phyloP scores from a whole-genome alignment of 1,284 basidiomycete species.

The Phellopilus nigrolimitatus region DNA sequence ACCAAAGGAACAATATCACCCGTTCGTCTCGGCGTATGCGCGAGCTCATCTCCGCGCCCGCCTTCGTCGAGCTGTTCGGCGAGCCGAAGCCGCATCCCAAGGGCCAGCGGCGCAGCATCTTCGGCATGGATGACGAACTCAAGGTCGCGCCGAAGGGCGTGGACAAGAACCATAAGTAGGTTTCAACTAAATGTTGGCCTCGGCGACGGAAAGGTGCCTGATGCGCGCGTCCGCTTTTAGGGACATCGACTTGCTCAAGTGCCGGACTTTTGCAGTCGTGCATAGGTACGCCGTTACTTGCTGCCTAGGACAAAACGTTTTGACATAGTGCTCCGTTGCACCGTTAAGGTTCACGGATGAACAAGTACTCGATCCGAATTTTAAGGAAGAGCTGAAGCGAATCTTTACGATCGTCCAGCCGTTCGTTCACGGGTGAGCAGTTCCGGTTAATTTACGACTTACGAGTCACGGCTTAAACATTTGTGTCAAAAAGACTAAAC shows the following conservation, averaged over 20 bases:
- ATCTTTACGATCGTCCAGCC: slow-evolving; percentile 60
- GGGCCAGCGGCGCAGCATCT: slow-evolving; percentile 66
- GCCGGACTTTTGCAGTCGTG: slow-evolving; percentile 72
- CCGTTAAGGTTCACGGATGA: slow-evolving; percentile 65
- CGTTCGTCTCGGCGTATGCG: slow-evolving; percentile 63
- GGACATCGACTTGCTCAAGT: slow-evolving; percentile 84
- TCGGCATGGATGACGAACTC: slow-evolving; percentile 76
- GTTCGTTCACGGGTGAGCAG: slow-evolving; percentile 74
- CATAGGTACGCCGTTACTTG: slow-evolving; percentile 45
- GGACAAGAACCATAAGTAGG: slow-evolving; percentile 71
- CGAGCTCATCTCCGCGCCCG: slow-evolving; percentile 53
- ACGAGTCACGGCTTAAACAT: slow-evolving; percentile 1
- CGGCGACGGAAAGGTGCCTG: not conserved
- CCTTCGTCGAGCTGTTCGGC: slow-evolving; percentile 74
- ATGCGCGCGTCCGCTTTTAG: slow-evolving; percentile 32
- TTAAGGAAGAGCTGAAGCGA: slow-evolving; percentile 56
- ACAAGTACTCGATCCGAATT: slow-evolving; percentile 63
- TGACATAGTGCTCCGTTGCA: slow-evolving; percentile 2
- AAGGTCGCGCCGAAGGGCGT: slow-evolving; percentile 87
- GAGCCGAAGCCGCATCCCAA: slow-evolving; percentile 56
- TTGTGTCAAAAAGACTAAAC: slow-evolving; percentile 48
- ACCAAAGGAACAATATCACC: slow-evolving; percentile 64
- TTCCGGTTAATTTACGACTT: not conserved
- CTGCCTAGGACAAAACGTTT: not conserved
- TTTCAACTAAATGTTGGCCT: not conserved